Percentiles rank a stretch among this genome's conserved stretches.
These are phyloP conservation scores for Parmelia sp. DNA, from an alignment of 495 filamentous ascomycete species.

Conservation along the genomic window DNA sequence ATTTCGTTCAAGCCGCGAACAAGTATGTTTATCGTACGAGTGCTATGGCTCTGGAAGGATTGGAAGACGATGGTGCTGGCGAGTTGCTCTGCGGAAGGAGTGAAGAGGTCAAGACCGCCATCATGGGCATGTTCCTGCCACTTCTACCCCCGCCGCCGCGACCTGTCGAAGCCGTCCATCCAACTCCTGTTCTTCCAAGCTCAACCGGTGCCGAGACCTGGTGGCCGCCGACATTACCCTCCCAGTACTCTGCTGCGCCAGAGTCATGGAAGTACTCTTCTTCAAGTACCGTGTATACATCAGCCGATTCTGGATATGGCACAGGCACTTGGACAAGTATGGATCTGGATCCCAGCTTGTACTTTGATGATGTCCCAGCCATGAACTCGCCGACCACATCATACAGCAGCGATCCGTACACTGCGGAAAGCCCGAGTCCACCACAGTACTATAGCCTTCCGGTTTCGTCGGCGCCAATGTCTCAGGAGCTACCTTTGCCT, in stretches of 20 bases:
- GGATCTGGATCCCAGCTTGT: conserved; percentile 29
- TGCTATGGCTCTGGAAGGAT: conserved; percentile 82
- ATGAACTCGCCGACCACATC: conserved; percentile 55
- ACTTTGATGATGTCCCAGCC: conserved; percentile 13
- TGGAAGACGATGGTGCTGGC: conserved; percentile 95
- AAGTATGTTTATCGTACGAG: conserved; percentile 92
- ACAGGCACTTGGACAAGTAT: conserved; percentile 75
- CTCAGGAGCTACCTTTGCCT: conserved; percentile 68
- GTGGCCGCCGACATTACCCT: conserved; percentile 58
- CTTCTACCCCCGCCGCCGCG: conserved; percentile 88
- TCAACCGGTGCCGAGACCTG: conserved; percentile 70
- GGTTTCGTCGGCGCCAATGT: conserved; percentile 53
- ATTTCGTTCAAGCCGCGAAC: conserved; percentile 96
- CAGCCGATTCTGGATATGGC: conserved; percentile 54
- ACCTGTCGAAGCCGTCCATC: conserved; percentile 84
- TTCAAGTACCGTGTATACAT: conserved; percentile 71
- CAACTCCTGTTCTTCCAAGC: conserved; percentile 77
- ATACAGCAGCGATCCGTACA: conserved; percentile 73
- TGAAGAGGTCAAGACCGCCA: conserved; percentile 85
- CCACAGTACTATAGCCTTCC: conserved; percentile 62
- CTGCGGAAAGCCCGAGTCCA: conserved; percentile 62
- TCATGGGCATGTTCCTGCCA: conserved; percentile 80
- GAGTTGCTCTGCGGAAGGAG: conserved; percentile 88
- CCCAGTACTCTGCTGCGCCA: conserved; percentile 60
- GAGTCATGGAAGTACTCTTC: conserved; percentile 92